These are phyloP conservation scores for Diplodia seriata DNA, from an alignment of 2,329 filamentous ascomycete species.

Conservation along the genomic window DNA sequence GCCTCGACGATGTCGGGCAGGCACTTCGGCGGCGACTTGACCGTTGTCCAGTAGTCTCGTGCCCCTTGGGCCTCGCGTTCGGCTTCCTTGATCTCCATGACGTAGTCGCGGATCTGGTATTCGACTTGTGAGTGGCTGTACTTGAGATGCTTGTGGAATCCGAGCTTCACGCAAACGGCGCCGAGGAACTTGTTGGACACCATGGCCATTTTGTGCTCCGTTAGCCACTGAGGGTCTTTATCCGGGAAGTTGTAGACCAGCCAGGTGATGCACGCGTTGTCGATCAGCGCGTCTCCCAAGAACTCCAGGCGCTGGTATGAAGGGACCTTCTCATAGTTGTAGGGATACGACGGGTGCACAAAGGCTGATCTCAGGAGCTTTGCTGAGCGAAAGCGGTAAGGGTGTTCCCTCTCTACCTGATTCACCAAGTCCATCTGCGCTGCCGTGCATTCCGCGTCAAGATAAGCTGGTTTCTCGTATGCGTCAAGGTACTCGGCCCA, in stretches of 20 bases:
- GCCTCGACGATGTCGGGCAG: slow-evolving; percentile 89
- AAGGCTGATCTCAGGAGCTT: slow-evolving; percentile 83
- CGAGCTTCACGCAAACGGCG: slow-evolving; percentile 77
- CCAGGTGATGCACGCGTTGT: slow-evolving; percentile 83
- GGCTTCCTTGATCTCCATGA: slow-evolving; percentile 64
- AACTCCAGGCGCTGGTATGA: slow-evolving; percentile 93
- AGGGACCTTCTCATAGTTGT: slow-evolving; percentile 77
- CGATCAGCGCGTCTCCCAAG: slow-evolving; percentile 84
- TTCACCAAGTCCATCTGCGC: slow-evolving; percentile 72
- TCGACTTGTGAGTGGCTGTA: slow-evolving; percentile 59
- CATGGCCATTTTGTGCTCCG: slow-evolving; percentile 99
- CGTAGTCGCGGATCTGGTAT: slow-evolving; percentile 61
- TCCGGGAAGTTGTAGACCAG: slow-evolving; percentile 78
- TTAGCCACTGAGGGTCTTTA: slow-evolving; percentile 93
- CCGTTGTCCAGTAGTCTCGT: slow-evolving; percentile 49
- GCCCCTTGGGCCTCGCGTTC: slow-evolving; percentile 48
- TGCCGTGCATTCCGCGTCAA: slow-evolving; percentile 66
- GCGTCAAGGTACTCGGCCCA: slow-evolving; percentile 76
- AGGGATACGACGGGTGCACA: slow-evolving; percentile 82
- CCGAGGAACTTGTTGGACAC: slow-evolving; percentile 94
- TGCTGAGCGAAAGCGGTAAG: slow-evolving; percentile 75
- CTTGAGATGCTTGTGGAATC: slow-evolving; percentile 76
- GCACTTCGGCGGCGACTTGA: slow-evolving; percentile 72
- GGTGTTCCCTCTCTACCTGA: slow-evolving; percentile 66
- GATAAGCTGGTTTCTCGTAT: slow-evolving; percentile 76